These are phyloP conservation scores for Fusarium gaditjirri DNA, from an alignment of 2,329 filamentous ascomycete genomes.

Conservation along the genomic window DNA sequence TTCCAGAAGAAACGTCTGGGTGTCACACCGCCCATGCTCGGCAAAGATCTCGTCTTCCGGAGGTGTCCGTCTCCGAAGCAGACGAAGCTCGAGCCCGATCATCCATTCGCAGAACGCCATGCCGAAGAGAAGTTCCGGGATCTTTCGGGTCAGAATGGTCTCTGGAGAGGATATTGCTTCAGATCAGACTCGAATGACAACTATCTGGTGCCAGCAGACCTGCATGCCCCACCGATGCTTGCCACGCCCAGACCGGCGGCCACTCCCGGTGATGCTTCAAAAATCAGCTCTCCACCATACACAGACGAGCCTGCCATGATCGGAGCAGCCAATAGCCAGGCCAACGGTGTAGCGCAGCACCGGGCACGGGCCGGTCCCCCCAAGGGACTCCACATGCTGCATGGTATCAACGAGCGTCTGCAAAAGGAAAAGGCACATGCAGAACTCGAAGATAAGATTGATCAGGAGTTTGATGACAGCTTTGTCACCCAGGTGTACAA, in stretches of 20 bases:
- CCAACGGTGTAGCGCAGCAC: slow-evolving; percentile 39
- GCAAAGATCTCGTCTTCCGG: slow-evolving; percentile 81
- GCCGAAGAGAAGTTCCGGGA: slow-evolving; percentile 63
- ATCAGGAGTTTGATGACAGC: slow-evolving; percentile 78
- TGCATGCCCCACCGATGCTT: slow-evolving; percentile 61
- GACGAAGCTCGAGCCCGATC: slow-evolving; percentile 84
- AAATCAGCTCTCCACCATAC: slow-evolving; percentile 52
- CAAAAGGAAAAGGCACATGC: slow-evolving; percentile 60
- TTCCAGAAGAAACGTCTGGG: slow-evolving; percentile 61
- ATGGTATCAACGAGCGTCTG: slow-evolving; percentile 63
- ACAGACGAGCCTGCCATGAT: slow-evolving; percentile 55
- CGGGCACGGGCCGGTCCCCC: slow-evolving; percentile 47
- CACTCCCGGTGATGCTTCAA: slow-evolving; percentile 53
- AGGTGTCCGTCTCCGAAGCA: slow-evolving; percentile 84
- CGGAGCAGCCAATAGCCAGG: slow-evolving; percentile 35
- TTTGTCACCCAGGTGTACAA: slow-evolving; percentile 98
- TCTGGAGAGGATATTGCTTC: slow-evolving; percentile 82
- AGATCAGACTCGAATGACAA: slow-evolving; percentile 50
- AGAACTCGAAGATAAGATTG: slow-evolving; percentile 64
- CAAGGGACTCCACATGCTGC: slow-evolving; percentile 61
- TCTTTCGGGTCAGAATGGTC: slow-evolving; percentile 67
- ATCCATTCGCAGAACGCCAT: slow-evolving; percentile 64
- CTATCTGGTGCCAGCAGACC: slow-evolving; percentile 54
- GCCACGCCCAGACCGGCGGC: slow-evolving; percentile 59
- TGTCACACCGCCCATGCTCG: slow-evolving; percentile 86